Percentiles rank a stretch among this genome's conserved stretches.
Conservation (phyloP, 345 rosid species). For the Rhodamnia argentea region DNA sequence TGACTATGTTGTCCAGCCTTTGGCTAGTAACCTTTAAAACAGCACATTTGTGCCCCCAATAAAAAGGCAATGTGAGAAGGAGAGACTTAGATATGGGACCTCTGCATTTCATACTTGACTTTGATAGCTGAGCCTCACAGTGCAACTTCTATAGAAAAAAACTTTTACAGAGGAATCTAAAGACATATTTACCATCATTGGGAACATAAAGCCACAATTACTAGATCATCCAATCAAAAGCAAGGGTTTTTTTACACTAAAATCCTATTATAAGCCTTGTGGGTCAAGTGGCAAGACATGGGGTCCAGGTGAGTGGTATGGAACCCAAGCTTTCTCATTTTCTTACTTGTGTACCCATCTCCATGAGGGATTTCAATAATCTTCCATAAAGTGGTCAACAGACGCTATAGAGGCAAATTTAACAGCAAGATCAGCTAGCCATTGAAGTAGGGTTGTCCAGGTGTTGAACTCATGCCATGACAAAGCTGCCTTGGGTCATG, state of each 20-base stretch:
- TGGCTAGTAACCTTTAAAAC: no score
- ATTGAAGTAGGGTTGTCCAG: not conserved
- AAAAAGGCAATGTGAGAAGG: no score
- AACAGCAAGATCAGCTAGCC: not conserved
- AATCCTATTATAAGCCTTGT: not conserved
- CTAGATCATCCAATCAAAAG: not conserved
- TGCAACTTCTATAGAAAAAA: not conserved
- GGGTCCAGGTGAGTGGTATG: not conserved
- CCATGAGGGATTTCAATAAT: not conserved
- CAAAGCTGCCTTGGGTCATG: not conserved
- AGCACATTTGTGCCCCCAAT: no score
- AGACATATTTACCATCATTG: not conserved
- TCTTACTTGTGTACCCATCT: not conserved
- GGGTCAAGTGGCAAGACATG: not conserved
- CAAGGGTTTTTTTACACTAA: not conserved
- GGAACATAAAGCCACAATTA: not conserved
- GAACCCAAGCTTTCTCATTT: not conserved
- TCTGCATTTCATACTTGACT: not conserved
- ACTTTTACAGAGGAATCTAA: not conserved
- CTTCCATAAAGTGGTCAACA: not conserved
- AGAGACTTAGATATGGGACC: not conserved
- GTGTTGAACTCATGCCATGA: not conserved
- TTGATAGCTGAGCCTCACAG: not conserved
- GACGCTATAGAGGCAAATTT: not conserved
- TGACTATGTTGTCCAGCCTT: no score